Evolutionary conservation across 331 rosid genomes (phyloP), one percentile per base, ranked within the genome.

Genomic region (Spiraea crenata): DNA sequence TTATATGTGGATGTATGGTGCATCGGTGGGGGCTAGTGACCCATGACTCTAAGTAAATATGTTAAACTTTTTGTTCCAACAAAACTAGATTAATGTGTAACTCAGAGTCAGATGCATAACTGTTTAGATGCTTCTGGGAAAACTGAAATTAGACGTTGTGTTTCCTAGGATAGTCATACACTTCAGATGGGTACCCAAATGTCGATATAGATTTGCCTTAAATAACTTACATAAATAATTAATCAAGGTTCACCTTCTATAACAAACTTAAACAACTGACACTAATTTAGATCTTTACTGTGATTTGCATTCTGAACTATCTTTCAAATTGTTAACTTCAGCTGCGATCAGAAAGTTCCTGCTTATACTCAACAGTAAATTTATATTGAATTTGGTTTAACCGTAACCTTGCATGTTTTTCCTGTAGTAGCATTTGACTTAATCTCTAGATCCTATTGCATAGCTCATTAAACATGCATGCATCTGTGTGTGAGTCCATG

Each of bases 11-110:
- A 58, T 56, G 59, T 60, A 39, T 57, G 63, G 74, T 54, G 44
- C 67, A 71, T 69, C 50, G 13, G 39, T 50, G 50, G 74, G 76
- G 31, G 19, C 72, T 4, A 41, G 56, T 40, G 51, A 42, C 12
- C 16, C 17, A 6, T 10, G 67, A 59, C 45, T 37, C 39, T 16
- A 13, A 51, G 46, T 57, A n/a, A 49, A 65, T 56, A 13, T 41
- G 63, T 25, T 70, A 45, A 25, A 70, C 74, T 13, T 4, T 13
- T 65, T 65, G 37, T 57, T 58, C 31, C 40, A 25, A 19, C 25
- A 8, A 25, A 56, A 14, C 3, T 61, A 58, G 39, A 5, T 13
- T 11, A 50, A 48, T 14, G 15, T 3, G 42, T 8, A 52, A 48
- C 38, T 17, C 38, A 49, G 41, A 39, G 34, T 37, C 4, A 49